These are phyloP conservation scores for Coemansia sp. DNA, from an alignment of 192 early-diverging fungal species.

Conservation along the genomic window DNA sequence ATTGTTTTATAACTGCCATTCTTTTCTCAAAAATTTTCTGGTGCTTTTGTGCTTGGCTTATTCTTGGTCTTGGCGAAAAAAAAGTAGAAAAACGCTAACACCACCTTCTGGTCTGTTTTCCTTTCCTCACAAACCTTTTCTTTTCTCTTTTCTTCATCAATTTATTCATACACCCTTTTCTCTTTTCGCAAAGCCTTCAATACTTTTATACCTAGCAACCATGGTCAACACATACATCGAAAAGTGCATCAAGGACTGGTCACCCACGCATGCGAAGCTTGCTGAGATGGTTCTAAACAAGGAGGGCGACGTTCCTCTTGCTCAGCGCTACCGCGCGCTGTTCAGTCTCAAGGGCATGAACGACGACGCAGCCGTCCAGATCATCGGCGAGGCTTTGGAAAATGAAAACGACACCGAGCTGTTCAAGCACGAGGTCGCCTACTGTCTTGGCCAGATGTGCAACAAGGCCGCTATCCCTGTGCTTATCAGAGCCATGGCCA, in stretches of 20 bases:
- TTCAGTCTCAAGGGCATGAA: conserved; percentile 88
- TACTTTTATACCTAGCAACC: background rate
- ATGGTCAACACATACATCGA: conserved; percentile 56
- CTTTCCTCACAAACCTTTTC: background rate
- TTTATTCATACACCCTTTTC: background rate
- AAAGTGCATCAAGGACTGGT: conserved; percentile 34
- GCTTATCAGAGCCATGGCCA: conserved; percentile 67
- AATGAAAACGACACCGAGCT: conserved; percentile 83
- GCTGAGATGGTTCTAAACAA: conserved; percentile 63
- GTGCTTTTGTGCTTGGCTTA: too few species aligned
- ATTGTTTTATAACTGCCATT: background rate
- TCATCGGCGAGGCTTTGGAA: conserved; percentile 72
- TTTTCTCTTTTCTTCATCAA: conserved; percentile 1
- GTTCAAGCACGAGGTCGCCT: conserved; percentile 95
- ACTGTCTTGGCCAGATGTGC: conserved; percentile 94
- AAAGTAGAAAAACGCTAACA: too few species aligned
- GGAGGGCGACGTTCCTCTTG: conserved; percentile 66
- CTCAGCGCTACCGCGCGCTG: conserved; percentile 87
- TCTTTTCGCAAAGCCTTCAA: background rate
- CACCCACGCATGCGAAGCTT: conserved; percentile 62
- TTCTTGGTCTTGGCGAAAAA: background rate
- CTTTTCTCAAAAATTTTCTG: conserved; percentile 4
- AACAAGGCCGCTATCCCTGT: conserved; percentile 73
- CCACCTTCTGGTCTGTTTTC: too few species aligned
- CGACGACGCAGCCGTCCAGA: conserved; percentile 71